Base-by-base conservation (phyloP, 768 basidiomycete genomes). In the Heimioporus sp. region DNA sequence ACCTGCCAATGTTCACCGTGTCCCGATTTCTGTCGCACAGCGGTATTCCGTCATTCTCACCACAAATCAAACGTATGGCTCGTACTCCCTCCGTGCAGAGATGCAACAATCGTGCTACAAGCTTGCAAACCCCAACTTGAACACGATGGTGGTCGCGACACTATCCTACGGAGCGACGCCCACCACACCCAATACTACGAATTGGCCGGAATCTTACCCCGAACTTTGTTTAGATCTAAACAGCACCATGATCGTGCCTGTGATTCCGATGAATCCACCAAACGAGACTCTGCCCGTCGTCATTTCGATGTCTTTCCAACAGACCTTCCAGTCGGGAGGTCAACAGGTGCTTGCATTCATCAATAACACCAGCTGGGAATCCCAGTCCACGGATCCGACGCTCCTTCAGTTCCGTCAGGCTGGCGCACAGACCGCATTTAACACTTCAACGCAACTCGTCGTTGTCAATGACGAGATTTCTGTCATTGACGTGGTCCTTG, bases 1-100 rank as follows among this genome's bases (percentile, higher is more conserved):
- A 19, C 75, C 78, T 1, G 68, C 66, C 39, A 38, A 51, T 13
- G 77, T 78, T 10, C 57, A 73, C 16, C 68, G 72, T 12, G 59
- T 81, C 49, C 65, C 66, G 3, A 46, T 80, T 49, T 70, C 71
- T 21, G 69, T 79, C 39, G 79, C 78, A 2, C 79, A 80, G 65
- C 72, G 80, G 39, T 79, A 79, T 58, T 75, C 73, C n/a, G 79
- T 76, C 32, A 66, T 81, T 36, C 59, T 80, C 15, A 55, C 54
- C 20, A 73, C 78, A 34, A 73, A 77, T 52, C 68, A 68, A 52
- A 73, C 71, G 7, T 58, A 47, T 28, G 70, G 68, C 19, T 61
- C 64, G 5, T 73, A 73, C 43, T 64, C 65, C 17, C 56, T 78
- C 55, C 71, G 76, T 20, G 71, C 72, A 10, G 68, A 65, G 37